A percentile compares a stretch with the other conserved stretches of the same genome.
Conservation (phyloP, 768 basidiomycete species). For the Mycena albidolilacea region DNA sequence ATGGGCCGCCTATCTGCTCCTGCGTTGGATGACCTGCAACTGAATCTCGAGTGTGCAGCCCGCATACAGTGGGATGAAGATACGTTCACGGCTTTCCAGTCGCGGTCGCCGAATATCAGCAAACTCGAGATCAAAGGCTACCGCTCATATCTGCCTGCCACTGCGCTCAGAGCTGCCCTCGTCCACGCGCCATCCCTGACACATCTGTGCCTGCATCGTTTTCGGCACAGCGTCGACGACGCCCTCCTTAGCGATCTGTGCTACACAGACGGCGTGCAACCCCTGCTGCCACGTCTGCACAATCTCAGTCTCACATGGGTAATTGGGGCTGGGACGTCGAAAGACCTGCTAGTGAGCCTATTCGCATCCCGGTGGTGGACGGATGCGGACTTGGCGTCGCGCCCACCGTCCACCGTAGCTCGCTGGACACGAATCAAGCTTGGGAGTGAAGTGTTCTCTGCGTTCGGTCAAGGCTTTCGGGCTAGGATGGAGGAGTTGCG, state of each 20-base stretch:
- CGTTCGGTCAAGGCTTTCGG: neutral
- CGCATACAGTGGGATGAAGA: neutral
- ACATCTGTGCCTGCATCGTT: neutral
- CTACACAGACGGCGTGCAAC: neutral
- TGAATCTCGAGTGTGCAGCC: neutral
- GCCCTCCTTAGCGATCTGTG: neutral
- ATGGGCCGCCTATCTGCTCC: neutral
- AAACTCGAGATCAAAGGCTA: neutral
- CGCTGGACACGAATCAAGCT: neutral
- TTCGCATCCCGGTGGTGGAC: slow-evolving; percentile 6
- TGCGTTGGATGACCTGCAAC: neutral
- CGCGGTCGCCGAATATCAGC: neutral
- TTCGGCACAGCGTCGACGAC: neutral
- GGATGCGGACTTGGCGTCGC: neutral
- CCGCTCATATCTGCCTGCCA: neutral
- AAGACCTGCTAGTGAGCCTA: neutral
- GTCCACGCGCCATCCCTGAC: neutral
- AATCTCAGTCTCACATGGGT: neutral
- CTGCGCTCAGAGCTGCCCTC: neutral
- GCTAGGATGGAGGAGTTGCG: no score
- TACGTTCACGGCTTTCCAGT: neutral
- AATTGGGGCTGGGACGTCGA: neutral
- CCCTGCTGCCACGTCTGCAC: neutral
- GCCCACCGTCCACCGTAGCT: neutral
- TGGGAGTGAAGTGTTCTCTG: neutral